Conservation (phyloP, 2,329 filamentous ascomycete genomes). For the Aureobasidium mangrovei region DNA sequence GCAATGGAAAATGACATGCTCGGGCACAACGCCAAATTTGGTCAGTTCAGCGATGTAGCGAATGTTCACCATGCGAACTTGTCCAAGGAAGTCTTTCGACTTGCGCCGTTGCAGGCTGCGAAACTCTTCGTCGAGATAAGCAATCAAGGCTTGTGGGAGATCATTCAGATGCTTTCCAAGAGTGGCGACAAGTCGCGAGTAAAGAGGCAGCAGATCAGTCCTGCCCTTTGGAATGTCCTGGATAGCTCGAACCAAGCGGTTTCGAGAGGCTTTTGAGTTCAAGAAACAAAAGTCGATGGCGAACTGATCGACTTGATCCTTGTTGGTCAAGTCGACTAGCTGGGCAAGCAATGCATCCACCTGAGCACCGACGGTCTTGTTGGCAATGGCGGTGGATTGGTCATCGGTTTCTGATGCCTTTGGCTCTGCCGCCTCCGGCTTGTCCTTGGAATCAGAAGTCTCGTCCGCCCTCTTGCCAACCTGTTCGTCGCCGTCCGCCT, state of each 20-base stretch:
- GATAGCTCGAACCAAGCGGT: constrained; percentile 82
- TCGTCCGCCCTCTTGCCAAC: constrained; percentile 59
- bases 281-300: constrained; percentile 97
- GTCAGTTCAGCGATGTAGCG: constrained; percentile 96
- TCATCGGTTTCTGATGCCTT: constrained; percentile 61
- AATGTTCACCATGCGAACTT: constrained; percentile 87
- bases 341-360: constrained; percentile 83
- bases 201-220: constrained; percentile 80
- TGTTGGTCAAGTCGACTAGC: constrained; percentile 83
- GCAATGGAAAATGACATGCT: constrained; percentile 98
- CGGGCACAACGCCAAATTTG: constrained; percentile 95
- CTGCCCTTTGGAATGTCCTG: constrained; percentile 93
- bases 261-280: constrained; percentile 95
- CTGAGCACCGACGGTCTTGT: constrained; percentile 95
- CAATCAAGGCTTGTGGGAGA: constrained; percentile 81
- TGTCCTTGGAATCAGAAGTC: constrained; percentile 35
- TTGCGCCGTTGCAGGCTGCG: constrained; percentile 93
- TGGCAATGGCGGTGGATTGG: constrained; percentile 85
- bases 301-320: constrained; percentile 83
- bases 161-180: constrained; percentile 91
- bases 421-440: constrained; percentile 30
- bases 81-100: constrained; percentile 92
- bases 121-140: constrained; percentile 93
- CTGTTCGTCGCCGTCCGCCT: constrained; percentile 69
- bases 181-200: constrained; percentile 87